These are phyloP conservation scores for Oryza longistaminata DNA, from an alignment of 176 grass and related monocot species.

Conservation along the genomic window DNA sequence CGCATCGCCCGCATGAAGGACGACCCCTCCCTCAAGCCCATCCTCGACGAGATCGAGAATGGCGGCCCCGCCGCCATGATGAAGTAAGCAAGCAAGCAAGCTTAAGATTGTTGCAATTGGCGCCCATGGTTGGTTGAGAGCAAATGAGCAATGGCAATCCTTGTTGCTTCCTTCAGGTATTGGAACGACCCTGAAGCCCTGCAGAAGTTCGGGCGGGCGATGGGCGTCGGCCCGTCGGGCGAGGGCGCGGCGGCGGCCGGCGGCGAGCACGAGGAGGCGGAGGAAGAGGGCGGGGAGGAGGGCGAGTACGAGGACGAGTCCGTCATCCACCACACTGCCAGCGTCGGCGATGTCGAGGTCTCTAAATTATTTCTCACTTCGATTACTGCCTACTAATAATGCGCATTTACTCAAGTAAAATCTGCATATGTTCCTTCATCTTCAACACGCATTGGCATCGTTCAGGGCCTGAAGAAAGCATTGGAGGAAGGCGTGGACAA, in stretches of 20 bases:
- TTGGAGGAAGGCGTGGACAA: slow-evolving; percentile 73
- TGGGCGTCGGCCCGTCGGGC: slow-evolving; percentile 57
- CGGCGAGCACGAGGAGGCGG: slow-evolving; percentile 15
- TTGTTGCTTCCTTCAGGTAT: slow-evolving; percentile 51
- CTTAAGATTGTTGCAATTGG: too few species aligned
- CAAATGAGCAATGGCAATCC: not conserved
- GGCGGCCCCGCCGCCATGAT: slow-evolving; percentile 91
- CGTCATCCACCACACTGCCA: slow-evolving; percentile 78
- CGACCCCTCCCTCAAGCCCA: slow-evolving; percentile 76
- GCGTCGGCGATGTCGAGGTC: slow-evolving; percentile 86
- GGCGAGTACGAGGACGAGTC: slow-evolving; percentile 84
- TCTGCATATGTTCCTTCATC: not conserved
- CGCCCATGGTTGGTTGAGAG: not conserved
- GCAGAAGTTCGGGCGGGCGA: slow-evolving; percentile 83
- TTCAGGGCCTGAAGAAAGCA: slow-evolving; percentile 78
- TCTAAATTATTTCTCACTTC: not conserved
- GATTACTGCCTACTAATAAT: not conserved
- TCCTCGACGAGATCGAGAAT: slow-evolving; percentile 94
- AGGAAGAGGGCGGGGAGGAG: slow-evolving; percentile 62
- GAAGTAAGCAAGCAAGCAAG: too few species aligned
- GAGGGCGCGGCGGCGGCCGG: slow-evolving; percentile 16
- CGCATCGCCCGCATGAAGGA: slow-evolving; percentile 81
- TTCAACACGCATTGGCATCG: not conserved
- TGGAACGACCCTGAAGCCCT: slow-evolving; percentile 97
- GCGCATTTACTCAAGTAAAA: not conserved